Evolutionary conservation across 192 early-diverging fungal genomes (phyloP).

Genomic region (Backusella macrospora): DNA sequence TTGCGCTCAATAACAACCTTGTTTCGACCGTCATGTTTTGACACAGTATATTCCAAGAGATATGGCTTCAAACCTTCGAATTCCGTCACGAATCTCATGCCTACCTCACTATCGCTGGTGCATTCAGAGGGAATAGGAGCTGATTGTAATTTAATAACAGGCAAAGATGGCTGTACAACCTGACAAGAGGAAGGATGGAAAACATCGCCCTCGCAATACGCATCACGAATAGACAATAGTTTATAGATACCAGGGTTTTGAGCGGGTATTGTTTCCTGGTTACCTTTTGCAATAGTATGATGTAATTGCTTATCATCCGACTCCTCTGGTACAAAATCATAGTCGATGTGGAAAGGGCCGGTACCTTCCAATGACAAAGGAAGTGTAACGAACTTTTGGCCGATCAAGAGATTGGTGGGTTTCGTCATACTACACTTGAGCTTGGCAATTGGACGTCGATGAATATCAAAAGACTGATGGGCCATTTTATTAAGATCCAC

Average conservation of each 20-base stretch:
- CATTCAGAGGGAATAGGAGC: conserved; percentile 45
- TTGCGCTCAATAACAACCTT: conserved; percentile 15
- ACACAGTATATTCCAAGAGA: conserved; percentile 31
- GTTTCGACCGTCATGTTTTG: conserved; percentile 19
- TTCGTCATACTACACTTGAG: conserved; percentile 32
- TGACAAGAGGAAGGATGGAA: conserved; percentile 39
- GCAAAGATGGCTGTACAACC: conserved; percentile 41
- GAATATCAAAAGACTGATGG: conserved; percentile 25
- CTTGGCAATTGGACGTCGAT: conserved; percentile 35
- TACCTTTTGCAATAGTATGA: background rate
- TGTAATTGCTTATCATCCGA: background rate
- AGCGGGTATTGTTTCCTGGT: conserved; percentile 21
- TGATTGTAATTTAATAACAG: conserved; percentile 18
- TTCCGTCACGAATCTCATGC: conserved; percentile 39
- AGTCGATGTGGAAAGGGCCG: conserved; percentile 27
- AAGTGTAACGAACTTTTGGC: conserved; percentile 8
- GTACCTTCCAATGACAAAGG: conserved; percentile 34
- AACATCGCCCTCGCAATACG: conserved; percentile 37
- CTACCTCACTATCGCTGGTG: conserved; percentile 36
- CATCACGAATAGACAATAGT: conserved; percentile 37
- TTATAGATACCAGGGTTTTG: conserved; percentile 41
- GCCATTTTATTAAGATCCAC: conserved; percentile 17
- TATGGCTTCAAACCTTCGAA: conserved; percentile 38
- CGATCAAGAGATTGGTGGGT: conserved; percentile 34
- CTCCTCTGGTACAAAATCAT: conserved; percentile 21